A percentile compares a stretch with the other conserved stretches of the same genome.
Conservation (phyloP, 768 basidiomycete genomes). For the Suillus plorans region DNA sequence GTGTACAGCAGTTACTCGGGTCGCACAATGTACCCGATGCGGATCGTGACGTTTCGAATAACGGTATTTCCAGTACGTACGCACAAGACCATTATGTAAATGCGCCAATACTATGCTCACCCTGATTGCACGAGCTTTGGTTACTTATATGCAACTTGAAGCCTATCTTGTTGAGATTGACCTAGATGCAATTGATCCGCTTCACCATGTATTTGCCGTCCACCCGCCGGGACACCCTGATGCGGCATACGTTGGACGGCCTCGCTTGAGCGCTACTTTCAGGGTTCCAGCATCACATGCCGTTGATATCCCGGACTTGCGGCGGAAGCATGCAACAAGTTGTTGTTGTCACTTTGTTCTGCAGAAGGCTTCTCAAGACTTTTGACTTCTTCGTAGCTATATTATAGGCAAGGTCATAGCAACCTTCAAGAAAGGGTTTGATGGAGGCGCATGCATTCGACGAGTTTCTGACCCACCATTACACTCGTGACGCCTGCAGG, state of each 20-base stretch:
- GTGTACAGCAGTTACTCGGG: neutral
- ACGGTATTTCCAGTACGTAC: neutral
- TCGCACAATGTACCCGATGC: neutral
- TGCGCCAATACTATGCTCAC: neutral
- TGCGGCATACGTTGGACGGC: neutral
- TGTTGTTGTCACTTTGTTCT: neutral
- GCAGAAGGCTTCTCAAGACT: neutral
- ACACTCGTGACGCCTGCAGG: neutral
- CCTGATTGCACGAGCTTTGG: neutral
- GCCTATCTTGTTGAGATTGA: neutral
- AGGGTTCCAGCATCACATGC: neutral
- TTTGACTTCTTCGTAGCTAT: neutral
- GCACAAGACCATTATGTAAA: neutral
- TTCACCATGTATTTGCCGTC: neutral
- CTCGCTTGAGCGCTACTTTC: neutral
- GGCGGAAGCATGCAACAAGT: neutral
- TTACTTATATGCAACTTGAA: neutral
- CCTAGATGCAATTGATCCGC: neutral
- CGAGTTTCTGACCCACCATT: neutral
- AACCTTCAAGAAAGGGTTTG: neutral
- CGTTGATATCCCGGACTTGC: neutral
- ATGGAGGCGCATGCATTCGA: neutral
- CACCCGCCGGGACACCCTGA: neutral
- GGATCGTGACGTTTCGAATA: neutral
- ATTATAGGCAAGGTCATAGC: neutral